Base-by-base conservation (phyloP, 192 early-diverging fungal species). In the Rhizophagus prolifer region DNA sequence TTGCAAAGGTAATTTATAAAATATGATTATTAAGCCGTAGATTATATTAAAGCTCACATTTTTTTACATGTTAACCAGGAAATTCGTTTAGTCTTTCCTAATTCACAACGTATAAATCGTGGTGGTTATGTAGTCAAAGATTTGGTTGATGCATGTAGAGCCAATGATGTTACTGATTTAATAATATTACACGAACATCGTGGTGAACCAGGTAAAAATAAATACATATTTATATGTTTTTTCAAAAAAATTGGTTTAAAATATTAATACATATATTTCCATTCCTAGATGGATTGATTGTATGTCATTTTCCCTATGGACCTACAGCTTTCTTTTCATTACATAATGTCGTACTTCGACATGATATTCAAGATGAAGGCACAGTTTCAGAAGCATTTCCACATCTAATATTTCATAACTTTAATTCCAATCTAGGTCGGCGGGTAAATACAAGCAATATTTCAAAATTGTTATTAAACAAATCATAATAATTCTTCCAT, bases 381-480 rank as follows among this genome's bases (percentile, higher is more conserved):
- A 98, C 95, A 31, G 93, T 99, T 28, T 98, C 96, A 4, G 96
- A 99, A 84, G 96, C 95, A 47, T 98, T 89, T 81, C 97, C 97
- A 41, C 97, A 99, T 74, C 82, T 99, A 63, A 96, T 99, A 78
- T 95, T 99, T 85, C 85, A 98, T 79, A 95, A 95, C 79, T 98
- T 99, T 78, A 91, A 89, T 68, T 91, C 92, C 23, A 95, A 92
- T 78, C 87, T 99, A 9, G 96, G 97, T 70, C 79, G 80, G 21
- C 84, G 97, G 73, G 92, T 94, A 79, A 44, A 6, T 44, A 13
- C 36, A 6, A 38, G 36, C 36, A 8, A 12, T 12, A 44, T 44
- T 44, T 38, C 6, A 38, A 34, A 34, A 34, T 34, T 34, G 4
- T 34, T 34, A 34, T 31, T n/a, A n/a, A 34, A 34, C 31, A 34